Conservation (phyloP, 2,329 filamentous ascomycete genomes). For the Tolypocladium pustulatum region DNA sequence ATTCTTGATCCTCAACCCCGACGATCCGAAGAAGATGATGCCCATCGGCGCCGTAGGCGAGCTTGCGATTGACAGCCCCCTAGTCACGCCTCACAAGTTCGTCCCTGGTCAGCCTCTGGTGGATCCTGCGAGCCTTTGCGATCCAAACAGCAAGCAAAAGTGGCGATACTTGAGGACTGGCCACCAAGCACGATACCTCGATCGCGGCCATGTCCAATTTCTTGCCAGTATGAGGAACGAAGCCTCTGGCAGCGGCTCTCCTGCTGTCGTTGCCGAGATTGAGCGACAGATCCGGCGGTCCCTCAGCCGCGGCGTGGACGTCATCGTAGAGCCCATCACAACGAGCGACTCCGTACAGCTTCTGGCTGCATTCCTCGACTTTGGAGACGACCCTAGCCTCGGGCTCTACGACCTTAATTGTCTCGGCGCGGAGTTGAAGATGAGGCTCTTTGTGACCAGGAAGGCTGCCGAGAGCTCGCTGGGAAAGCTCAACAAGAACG, state of each 20-base stretch:
- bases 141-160: slow-evolving; percentile 11
- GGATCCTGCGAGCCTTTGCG: slow-evolving; percentile 12
- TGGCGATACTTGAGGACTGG: slow-evolving; percentile 38
- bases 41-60: slow-evolving; percentile 47
- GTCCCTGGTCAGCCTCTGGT: slow-evolving; percentile 15
- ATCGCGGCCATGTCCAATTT: slow-evolving; percentile 37
- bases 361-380: slow-evolving; percentile 38
- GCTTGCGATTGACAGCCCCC: slow-evolving; percentile 45
- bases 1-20: slow-evolving; percentile 42
- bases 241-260: slow-evolving; percentile 25
- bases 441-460: slow-evolving; percentile 32
- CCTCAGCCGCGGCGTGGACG: slow-evolving; percentile 34
- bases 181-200: slow-evolving; percentile 37
- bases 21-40: slow-evolving; percentile 38
- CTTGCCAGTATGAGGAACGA: slow-evolving; percentile 33
- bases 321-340: slow-evolving; percentile 35
- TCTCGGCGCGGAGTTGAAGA: slow-evolving; percentile 27
- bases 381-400: slow-evolving; percentile 28
- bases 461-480: slow-evolving; percentile 32
- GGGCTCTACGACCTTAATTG: slow-evolving; percentile 26
- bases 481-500: slow-evolving; percentile 13
- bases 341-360: slow-evolving; percentile 32
- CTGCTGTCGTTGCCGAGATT: slow-evolving; percentile 30
- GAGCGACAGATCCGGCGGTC: slow-evolving; percentile 36
- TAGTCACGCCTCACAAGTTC: slow-evolving; percentile 24